Evolutionary conservation across 108 stramenopile species (phyloP), one percentile per base, ranked within the genome.

Genomic region (Fragilaria crotonensis): DNA sequence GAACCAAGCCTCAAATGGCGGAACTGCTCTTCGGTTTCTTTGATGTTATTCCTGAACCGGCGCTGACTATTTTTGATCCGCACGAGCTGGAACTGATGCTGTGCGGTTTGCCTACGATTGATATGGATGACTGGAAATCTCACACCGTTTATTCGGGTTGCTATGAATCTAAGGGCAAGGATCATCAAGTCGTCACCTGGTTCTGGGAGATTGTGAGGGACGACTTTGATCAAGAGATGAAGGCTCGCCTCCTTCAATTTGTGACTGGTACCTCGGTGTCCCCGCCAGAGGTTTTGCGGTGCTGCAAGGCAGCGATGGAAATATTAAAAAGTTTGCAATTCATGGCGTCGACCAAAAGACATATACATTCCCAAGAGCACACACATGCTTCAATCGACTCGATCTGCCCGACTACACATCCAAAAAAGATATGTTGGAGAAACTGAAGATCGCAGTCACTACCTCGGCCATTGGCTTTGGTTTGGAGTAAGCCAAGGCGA

Each of bases 301-400:
- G 0, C 64, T 99, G 21, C 98, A 98, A 71, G 92, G 93, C 19
- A 96, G 90, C 64, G 93, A 96, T 57, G 96, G 96, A 25, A 81
- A 79, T 54, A 95, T 95, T 55, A 88, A 94, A 49, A 81, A 86
- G 56, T 99, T 99, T 84, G 81, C 85, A 59, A 90, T 99, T 55
- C 88, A 97, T 67, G 86, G 87, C 2, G 78, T 95, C 19, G 71
- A 78, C 18, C 71, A 72, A 50, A 59, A 65, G 19, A 28, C 27
- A 27, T 80, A 73, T 25, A 54, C 84, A 20, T 96, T 91, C 62
- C 97, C 97, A 25, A 73, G 89, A 61, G 87, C 95, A 4, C 97
- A 98, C 67, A 97, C 97, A 5, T 95, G 94, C 60, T 96, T 98
- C 75, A 98, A 98, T 70, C 76, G 95, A 33, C 93, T 98, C 61